Evolutionary conservation across 1,284 basidiomycete species (phyloP), one percentile per base, ranked within the genome.

Genomic region (Irpex rosettiformis): DNA sequence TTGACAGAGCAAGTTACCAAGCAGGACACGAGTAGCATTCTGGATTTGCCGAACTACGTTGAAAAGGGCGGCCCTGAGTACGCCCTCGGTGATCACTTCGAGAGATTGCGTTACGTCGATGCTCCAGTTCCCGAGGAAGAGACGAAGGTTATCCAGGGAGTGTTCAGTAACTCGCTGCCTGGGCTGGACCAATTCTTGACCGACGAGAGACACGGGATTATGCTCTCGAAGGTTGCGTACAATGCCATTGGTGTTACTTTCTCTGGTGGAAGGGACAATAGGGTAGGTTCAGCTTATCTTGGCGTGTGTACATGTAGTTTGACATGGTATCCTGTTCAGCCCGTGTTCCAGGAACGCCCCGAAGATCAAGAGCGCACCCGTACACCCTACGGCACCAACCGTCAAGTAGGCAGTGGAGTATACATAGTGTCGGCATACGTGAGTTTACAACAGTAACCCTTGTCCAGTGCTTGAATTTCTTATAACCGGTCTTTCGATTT

Each of bases 401-500:
- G 79, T 33, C 91, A 93, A 73, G 73, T 89, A 56, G 90, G 90
- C 54, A 79, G 79, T 56, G 91, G 85, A 13, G 75, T 92, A 65
- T 93, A 89, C 71, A 76, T 82, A 24, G 78, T 92, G 52, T 91
- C 91, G 2, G 82, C 89, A 40, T 91, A 93, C 71, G 85, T 84
- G 59, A 56, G 82, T 69, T 28, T 4, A 2, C 10, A 3, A 30
- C 33, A 16, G 33, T 40, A 11, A 24, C 30, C 22, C 37, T 3
- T 6, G 56, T 47, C 29, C 18, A 18, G 22, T 21, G 3, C 10
- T 18, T 24, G 43, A n/a, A 3, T 37, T 33, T 42, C 33, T 0
- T 13, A 18, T 57, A n/a, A 58, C 54, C 7, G 18, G 51, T 45
- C 51, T 18, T 3, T 2, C 37, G 4, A 30, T 13, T 42, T n/a